Evolutionary conservation across 306 rosid species (phyloP).

Genomic region (Canavalia gladiata): DNA sequence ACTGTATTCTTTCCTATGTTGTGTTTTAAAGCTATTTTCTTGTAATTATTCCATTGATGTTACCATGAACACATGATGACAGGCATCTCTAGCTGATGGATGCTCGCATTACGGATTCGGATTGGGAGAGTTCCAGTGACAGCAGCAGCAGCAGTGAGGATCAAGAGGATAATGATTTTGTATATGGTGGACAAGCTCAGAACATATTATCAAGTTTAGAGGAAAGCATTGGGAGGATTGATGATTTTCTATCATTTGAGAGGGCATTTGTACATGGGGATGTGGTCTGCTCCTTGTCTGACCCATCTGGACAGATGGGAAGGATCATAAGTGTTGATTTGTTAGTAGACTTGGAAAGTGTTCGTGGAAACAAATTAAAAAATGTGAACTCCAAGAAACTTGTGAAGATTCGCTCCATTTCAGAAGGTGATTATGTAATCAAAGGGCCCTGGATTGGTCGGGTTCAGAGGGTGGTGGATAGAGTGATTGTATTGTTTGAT

Average conservation of each 20-base stretch:
- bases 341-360: conserved; percentile 80
- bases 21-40: conserved; percentile 37
- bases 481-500: conserved; percentile 73
- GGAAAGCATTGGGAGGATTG: conserved; percentile 89
- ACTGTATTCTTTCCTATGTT: conserved; percentile 34
- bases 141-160: conserved; percentile 81
- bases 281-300: conserved; percentile 68
- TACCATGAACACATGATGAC: conserved; percentile 40
- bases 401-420: conserved; percentile 77
- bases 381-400: conserved; percentile 73
- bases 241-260: conserved; percentile 92
- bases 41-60: conserved; percentile 36
- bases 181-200: conserved; percentile 79
- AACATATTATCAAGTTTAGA: conserved; percentile 91
- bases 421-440: conserved; percentile 80
- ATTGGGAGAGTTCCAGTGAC: conserved; percentile 86
- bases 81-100: conserved; percentile 77
- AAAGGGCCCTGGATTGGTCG: conserved; percentile 92
- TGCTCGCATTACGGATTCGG: conserved; percentile 68
- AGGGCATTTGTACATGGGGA: conserved; percentile 83
- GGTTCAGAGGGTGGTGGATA: conserved; percentile 79
- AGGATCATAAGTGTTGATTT: conserved; percentile 73
- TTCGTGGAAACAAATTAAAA: conserved; percentile 69
- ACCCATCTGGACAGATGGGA: conserved; percentile 94
- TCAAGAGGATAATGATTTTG: conserved; percentile 75